Conservation (phyloP, 169 alveolate species). For the Cryptosporidium viatorum region DNA sequence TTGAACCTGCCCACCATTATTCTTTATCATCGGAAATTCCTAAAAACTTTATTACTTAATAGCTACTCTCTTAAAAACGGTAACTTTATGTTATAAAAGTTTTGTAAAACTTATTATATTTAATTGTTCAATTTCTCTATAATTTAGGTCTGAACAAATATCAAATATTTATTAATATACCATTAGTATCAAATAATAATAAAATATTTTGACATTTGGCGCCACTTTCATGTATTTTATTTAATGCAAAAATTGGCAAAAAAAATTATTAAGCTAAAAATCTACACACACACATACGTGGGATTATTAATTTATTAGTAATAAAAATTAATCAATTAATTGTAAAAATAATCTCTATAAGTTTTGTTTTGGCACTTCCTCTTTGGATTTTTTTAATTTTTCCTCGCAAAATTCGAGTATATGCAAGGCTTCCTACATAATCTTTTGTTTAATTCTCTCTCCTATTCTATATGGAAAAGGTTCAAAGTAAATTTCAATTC, state of each 20-base stretch:
- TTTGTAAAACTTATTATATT: not conserved
- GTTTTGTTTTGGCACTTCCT: too few relatives aligned
- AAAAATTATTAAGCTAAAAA: not conserved
- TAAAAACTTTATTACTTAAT: not conserved
- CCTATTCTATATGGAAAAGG: not conserved
- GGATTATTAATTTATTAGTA: not conserved
- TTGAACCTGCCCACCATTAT: slow-evolving; percentile 4
- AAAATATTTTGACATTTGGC: not conserved
- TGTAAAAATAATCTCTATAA: too few relatives aligned
- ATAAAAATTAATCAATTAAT: not conserved
- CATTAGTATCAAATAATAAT: not conserved
- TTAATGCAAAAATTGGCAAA: not conserved
- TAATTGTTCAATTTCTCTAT: too few relatives aligned
- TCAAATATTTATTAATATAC: too few relatives aligned
- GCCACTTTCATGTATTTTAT: not conserved
- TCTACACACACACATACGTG: not conserved
- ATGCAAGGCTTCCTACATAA: not conserved
- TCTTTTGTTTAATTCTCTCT: not conserved
- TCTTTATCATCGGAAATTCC: not conserved
- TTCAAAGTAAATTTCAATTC: too few relatives aligned
- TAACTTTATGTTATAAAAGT: not conserved
- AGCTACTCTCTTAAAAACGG: not conserved
- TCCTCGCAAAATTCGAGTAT: too few relatives aligned
- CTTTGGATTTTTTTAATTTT: too few relatives aligned
- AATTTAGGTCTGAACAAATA: too few relatives aligned